Evolutionary conservation across 2,329 filamentous ascomycete genomes (phyloP).

Genomic region (Botrytis fabae): DNA sequence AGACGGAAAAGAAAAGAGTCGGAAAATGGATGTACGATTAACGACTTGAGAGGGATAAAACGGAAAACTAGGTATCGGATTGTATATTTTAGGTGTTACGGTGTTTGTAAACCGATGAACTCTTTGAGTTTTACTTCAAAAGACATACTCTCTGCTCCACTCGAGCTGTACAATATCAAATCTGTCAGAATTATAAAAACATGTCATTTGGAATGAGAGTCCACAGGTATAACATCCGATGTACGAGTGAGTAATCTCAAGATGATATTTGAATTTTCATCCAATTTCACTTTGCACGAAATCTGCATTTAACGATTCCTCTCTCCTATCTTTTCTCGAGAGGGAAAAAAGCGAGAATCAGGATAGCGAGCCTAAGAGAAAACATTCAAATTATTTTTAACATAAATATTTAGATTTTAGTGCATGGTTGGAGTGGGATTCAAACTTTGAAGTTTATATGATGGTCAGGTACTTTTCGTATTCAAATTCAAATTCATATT

Average conservation of each 20-base stretch:
- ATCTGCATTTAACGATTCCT: too few relatives aligned
- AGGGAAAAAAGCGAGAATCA: too few relatives aligned
- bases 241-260: too few relatives aligned
- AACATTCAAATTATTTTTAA: too few relatives aligned
- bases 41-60: background rate
- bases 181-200: background rate
- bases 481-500: too few relatives aligned
- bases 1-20: background rate
- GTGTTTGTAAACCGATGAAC: background rate
- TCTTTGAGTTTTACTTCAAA: background rate
- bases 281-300: too few relatives aligned
- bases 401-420: too few relatives aligned
- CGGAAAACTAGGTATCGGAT: background rate
- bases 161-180: constrained; percentile 9
- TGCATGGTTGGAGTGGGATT: background rate
- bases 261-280: too few relatives aligned
- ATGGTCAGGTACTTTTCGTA: too few relatives aligned
- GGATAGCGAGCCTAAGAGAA: too few relatives aligned
- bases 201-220: background rate
- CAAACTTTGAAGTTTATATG: background rate
- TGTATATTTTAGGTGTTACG: background rate
- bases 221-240: too few relatives aligned
- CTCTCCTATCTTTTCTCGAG: too few relatives aligned
- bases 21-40: background rate
- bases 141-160: constrained; percentile 1